Evolutionary conservation across 768 basidiomycete genomes (phyloP), one percentile per base, ranked within the genome.

Genomic region (Boletus reticuloceps): DNA sequence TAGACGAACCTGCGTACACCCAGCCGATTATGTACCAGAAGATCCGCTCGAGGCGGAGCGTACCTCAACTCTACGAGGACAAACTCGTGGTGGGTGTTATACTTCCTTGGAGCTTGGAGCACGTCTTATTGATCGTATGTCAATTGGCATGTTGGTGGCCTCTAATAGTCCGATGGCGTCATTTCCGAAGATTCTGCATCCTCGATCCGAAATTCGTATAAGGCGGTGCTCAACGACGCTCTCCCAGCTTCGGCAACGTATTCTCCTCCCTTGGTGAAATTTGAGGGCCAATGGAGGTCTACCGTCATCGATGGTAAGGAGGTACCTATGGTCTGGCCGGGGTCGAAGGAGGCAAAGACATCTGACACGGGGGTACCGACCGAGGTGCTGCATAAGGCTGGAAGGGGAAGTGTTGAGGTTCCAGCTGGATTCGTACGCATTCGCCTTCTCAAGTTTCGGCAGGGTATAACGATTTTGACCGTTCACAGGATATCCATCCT

Each of bases 11-110:
- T 0, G 83, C 84, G 16, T 89, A 93, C 68, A 96, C 94, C 0
- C 88, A 88, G 55, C 94, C 94, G 0, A 73, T 86, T 11, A 97
- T 96, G 94, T 97, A 97, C 71, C 80, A 90, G 69, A 83, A 89
- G 72, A 95, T 96, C 63, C 80, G 84, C 7, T 79, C 84, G 0
- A 77, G 93, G 46, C 81, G 78, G 44, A 89, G 88, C 13, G 91
- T 94, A 6, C 91, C 92, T 6, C 77, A 84, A 49, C 74, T 92
- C 13, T 96, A 94, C 66, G 91, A 94, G 64, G 81, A 88, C 42
- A 85, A 84, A 42, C 78, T 94, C 7, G 77, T 85, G 48, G 92
- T 92, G 53, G 45, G 84, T 75, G 17, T 50, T 29, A 13, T 29
- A 5, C 12, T 11, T 43, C 22, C 6, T 59, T 29, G 1, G 39